These are phyloP conservation scores for Myotisia sp. DNA, from an alignment of 2,329 filamentous ascomycete species.

Conservation along the genomic window DNA sequence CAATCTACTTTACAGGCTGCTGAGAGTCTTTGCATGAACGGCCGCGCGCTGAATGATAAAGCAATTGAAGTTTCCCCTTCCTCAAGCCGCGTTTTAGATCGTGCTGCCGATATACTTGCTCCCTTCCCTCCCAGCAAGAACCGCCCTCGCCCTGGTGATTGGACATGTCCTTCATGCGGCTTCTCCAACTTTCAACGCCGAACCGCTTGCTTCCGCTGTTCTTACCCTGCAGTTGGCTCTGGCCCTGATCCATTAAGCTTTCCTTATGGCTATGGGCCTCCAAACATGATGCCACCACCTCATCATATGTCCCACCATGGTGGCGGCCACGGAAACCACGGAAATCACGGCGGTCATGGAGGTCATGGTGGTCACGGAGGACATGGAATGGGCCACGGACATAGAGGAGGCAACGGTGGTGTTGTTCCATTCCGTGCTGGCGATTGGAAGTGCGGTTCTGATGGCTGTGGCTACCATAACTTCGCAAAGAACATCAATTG, in stretches of 20 bases:
- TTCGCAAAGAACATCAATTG: conserved; percentile 99
- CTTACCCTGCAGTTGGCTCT: conserved; percentile 84
- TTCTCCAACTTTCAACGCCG: conserved; percentile 99
- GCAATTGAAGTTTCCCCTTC: conserved; percentile 97
- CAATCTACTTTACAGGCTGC: conserved; percentile 51
- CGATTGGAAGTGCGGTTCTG: conserved; percentile 97
- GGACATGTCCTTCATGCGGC: conserved; percentile 96
- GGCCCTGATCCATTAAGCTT: conserved; percentile 63
- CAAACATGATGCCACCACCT: conserved; percentile 64
- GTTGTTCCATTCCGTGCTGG: conserved; percentile 94
- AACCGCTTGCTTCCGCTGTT: conserved; percentile 97
- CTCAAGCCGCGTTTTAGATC: conserved; percentile 88
- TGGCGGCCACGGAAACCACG: conserved; percentile 41
- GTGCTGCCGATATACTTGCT: conserved; percentile 87
- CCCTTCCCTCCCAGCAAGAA: conserved; percentile 99
- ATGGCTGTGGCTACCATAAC: conserved; percentile 96
- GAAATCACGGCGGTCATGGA: conserved; percentile 41
- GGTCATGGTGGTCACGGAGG: conserved; percentile 42
- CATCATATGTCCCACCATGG: conserved; percentile 56
- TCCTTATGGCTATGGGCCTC: conserved; percentile 45
- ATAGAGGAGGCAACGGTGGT: conserved; percentile 60
- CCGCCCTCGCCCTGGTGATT: conserved; percentile 88
- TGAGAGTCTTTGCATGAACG: conserved; percentile 98
- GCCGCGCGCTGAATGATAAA: conserved; percentile 93
- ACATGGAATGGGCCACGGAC: conserved; percentile 48